Conservation (phyloP, 768 basidiomycete genomes). For the Podaxis sp. region DNA sequence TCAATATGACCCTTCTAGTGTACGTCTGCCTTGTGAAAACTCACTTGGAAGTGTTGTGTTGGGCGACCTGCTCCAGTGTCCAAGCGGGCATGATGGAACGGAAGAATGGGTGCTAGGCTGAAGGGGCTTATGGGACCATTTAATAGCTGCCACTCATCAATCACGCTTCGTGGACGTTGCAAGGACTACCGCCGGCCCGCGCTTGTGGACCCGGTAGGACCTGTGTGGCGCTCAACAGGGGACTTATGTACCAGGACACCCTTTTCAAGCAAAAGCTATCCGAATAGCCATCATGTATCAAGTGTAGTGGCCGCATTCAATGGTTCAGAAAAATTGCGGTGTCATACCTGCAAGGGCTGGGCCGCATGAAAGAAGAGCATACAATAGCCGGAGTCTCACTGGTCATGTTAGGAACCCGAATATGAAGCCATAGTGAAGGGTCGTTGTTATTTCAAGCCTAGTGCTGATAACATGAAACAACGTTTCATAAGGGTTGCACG, state of each 20-base stretch:
- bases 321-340: not conserved
- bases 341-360: not conserved
- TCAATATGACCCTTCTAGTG: conserved; percentile 3
- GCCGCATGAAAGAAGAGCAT: not conserved
- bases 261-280: not conserved
- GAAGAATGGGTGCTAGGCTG: conserved; percentile 18
- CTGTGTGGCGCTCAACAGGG: not conserved
- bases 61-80: conserved; percentile 57
- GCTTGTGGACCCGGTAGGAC: not conserved
- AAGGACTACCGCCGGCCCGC: not conserved
- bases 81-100: conserved; percentile 37
- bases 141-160: conserved; percentile 2
- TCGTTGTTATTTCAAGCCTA: not conserved
- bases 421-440: not conserved
- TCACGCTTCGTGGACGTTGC: conserved; percentile 3
- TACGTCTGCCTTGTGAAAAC: conserved; percentile 15
- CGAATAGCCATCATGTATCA: not conserved
- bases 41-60: conserved; percentile 56
- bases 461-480: too few relatives aligned
- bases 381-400: not conserved
- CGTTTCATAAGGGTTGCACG: too few relatives aligned
- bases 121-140: not conserved
- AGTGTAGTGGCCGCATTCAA: not conserved
- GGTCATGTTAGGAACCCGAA: not conserved
- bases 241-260: too few relatives aligned